A percentile compares a stretch with the other conserved stretches of the same genome.
Evolutionary conservation across 352 stramenopile species (phyloP).

Genomic region (Pythium sp.): DNA sequence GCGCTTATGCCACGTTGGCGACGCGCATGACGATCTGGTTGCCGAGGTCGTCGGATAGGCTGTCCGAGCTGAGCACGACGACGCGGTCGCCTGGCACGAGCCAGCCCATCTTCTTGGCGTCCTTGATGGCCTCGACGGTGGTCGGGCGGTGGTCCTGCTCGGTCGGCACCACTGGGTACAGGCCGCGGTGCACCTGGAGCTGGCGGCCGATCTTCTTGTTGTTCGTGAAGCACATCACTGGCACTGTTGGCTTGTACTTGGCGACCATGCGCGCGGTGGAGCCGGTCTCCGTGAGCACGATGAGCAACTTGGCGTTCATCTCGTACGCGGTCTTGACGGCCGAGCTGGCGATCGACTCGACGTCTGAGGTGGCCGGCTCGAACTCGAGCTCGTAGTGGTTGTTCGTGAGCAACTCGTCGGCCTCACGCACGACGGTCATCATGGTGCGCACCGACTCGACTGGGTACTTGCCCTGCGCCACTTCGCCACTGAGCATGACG

Average conservation of each 20-base stretch:
- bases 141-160: slow-evolving; percentile 56
- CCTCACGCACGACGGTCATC: slow-evolving; percentile 92
- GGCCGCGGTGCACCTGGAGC: slow-evolving; percentile 88
- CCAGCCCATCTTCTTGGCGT: slow-evolving; percentile 91
- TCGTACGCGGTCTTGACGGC: slow-evolving; percentile 84
- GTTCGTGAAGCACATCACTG: slow-evolving; percentile 89
- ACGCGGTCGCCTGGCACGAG: slow-evolving; percentile 86
- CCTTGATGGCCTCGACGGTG: slow-evolving; percentile 84
- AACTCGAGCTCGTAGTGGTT: slow-evolving; percentile 66
- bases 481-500: slow-evolving; percentile 87
- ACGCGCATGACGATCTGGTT: slow-evolving; percentile 85
- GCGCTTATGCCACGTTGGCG: slow-evolving; percentile 66
- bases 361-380: slow-evolving; percentile 52
- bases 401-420: slow-evolving; percentile 64
- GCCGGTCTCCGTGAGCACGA: slow-evolving; percentile 81
- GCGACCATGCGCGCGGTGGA: slow-evolving; percentile 81
- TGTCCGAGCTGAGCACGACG: slow-evolving; percentile 84
- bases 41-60: slow-evolving; percentile 73
- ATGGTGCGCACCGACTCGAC: slow-evolving; percentile 89
- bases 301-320: slow-evolving; percentile 82
- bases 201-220: slow-evolving; percentile 88
- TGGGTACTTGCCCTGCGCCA: slow-evolving; percentile 87
- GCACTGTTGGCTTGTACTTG: slow-evolving; percentile 91
- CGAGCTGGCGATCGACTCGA: slow-evolving; percentile 84
- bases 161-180: slow-evolving; percentile 71